phyloP scores from a whole-genome alignment of 1,284 basidiomycete species.

The Tilletia caries region DNA sequence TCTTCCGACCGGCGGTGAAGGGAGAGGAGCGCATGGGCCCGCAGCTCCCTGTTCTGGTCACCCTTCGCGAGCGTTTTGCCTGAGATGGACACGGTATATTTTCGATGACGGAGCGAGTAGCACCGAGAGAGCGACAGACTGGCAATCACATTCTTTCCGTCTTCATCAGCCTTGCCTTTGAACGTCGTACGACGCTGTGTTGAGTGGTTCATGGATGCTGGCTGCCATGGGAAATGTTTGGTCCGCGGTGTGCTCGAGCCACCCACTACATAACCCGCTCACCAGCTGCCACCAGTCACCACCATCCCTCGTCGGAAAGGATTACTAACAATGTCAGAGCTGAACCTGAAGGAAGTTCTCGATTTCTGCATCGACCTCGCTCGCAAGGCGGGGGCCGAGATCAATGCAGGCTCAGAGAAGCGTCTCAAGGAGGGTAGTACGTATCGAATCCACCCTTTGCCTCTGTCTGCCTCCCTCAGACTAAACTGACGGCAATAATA shows the following conservation, averaged over 20 bases:
- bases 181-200: too few relatives aligned
- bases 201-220: too few relatives aligned
- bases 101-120: too few relatives aligned
- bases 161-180: too few relatives aligned
- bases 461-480: too few relatives aligned
- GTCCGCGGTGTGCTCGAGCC: too few relatives aligned
- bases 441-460: constrained; percentile 1
- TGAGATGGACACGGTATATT: too few relatives aligned
- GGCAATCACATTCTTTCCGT: too few relatives aligned
- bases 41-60: background rate
- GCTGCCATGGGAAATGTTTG: too few relatives aligned
- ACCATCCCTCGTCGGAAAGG: background rate
- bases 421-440: constrained; percentile 40
- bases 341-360: constrained; percentile 55
- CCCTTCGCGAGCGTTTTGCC: background rate
- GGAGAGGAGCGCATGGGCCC: constrained; percentile 1
- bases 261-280: background rate
- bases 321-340: background rate
- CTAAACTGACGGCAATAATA: constrained; percentile 11
- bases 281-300: background rate
- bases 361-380: constrained; percentile 72
- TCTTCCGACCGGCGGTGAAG: background rate
- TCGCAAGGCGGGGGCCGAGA: constrained; percentile 57
- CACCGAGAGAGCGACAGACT: too few relatives aligned
- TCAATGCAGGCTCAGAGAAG: constrained; percentile 55